phyloP scores from a whole-genome alignment of 2,329 filamentous ascomycete species.

The Hirsutella thompsonii region DNA sequence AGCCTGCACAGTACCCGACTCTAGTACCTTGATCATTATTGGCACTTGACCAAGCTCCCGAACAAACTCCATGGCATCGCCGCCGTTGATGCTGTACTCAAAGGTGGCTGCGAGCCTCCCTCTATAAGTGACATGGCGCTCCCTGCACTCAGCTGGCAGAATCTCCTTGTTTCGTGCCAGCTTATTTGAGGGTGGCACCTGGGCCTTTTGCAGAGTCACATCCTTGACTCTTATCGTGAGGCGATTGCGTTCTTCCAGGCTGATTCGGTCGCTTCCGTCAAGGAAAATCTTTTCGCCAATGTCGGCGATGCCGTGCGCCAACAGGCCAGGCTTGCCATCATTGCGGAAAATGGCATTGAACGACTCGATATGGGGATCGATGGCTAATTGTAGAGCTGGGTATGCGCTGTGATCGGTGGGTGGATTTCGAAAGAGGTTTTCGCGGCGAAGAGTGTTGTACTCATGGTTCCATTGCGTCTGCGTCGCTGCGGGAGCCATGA shows the following conservation, averaged over 20 bases:
- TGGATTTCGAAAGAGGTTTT: slow-evolving; percentile 79
- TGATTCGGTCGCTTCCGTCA: slow-evolving; percentile 60
- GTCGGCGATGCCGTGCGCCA: slow-evolving; percentile 69
- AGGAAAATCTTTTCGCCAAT: slow-evolving; percentile 83
- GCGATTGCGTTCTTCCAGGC: slow-evolving; percentile 52
- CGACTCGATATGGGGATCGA: slow-evolving; percentile 85
- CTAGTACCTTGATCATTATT: slow-evolving; percentile 73
- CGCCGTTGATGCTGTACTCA: slow-evolving; percentile 78
- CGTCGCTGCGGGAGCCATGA: slow-evolving; percentile 46
- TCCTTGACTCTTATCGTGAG: slow-evolving; percentile 69
- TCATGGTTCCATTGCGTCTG: slow-evolving; percentile 69
- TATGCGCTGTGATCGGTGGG: slow-evolving; percentile 81
- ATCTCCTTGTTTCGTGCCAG: slow-evolving; percentile 74
- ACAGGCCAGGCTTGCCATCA: slow-evolving; percentile 42
- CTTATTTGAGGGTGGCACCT: slow-evolving; percentile 72
- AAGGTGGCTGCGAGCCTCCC: slow-evolving; percentile 74
- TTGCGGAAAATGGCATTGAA: slow-evolving; percentile 82
- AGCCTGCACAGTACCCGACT: slow-evolving; percentile 10
- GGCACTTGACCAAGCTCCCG: slow-evolving; percentile 82
- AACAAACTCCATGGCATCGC: slow-evolving; percentile 68
- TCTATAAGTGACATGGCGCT: slow-evolving; percentile 83
- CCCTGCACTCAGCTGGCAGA: slow-evolving; percentile 83
- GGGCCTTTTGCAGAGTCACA: slow-evolving; percentile 70
- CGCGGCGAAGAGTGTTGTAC: slow-evolving; percentile 74
- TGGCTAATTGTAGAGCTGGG: slow-evolving; percentile 71